These are phyloP conservation scores for Panellus pusillus DNA, from an alignment of 768 basidiomycete genomes.

Conservation along the genomic window DNA sequence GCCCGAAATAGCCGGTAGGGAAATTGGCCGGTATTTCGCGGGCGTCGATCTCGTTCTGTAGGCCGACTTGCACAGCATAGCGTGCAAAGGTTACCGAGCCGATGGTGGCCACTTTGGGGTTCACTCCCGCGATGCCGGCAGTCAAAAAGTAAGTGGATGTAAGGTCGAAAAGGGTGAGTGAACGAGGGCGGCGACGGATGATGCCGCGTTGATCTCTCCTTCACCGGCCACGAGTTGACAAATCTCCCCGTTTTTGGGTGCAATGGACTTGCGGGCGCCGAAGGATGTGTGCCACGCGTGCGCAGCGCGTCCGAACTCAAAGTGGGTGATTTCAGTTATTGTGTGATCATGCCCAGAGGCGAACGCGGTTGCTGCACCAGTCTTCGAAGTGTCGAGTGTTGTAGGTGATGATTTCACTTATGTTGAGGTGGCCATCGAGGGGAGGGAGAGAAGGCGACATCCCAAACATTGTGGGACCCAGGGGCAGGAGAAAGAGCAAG, in stretches of 20 bases:
- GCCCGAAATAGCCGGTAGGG: conserved; percentile 37
- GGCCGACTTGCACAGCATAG: conserved; percentile 35
- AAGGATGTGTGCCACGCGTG: conserved; percentile 27
- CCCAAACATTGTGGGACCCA: too few species aligned
- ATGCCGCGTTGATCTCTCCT: conserved; percentile 44
- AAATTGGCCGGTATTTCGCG: conserved; percentile 37
- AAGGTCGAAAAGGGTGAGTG: conserved; percentile 36
- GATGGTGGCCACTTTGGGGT: conserved; percentile 38
- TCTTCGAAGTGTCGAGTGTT: too few species aligned
- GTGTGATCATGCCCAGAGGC: too few species aligned
- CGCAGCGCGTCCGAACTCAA: conserved; percentile 37
- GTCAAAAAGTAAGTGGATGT: conserved; percentile 41
- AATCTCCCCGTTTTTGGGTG: too few species aligned
- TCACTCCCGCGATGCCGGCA: conserved; percentile 41
- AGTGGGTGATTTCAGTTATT: too few species aligned
- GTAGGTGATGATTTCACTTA: too few species aligned
- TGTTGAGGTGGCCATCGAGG: too few species aligned
- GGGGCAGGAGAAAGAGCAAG: too few species aligned
- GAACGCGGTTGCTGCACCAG: too few species aligned
- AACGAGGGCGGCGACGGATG: conserved; percentile 35
- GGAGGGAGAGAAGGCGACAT: too few species aligned
- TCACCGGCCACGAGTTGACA: too few species aligned
- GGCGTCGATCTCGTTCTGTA: conserved; percentile 43
- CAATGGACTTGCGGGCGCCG: too few species aligned
- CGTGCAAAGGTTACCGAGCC: conserved; percentile 37